Conservation (phyloP, 805 yeast species). For the Kockiozyma suomiensis region DNA sequence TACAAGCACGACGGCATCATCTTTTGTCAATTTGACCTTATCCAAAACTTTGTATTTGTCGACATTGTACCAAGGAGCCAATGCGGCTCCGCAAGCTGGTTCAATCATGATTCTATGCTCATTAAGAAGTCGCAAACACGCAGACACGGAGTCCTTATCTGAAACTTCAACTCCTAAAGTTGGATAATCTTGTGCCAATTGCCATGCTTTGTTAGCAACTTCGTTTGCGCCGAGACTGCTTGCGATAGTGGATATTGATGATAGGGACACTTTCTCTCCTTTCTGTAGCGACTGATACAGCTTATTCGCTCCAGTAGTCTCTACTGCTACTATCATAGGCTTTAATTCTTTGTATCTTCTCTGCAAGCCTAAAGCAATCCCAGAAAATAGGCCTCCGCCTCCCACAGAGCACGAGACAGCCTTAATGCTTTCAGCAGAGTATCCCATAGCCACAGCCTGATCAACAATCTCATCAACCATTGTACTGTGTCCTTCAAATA, state of each 20-base stretch:
- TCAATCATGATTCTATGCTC: constrained; percentile 59
- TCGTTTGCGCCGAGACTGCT: constrained; percentile 64
- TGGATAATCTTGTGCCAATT: constrained; percentile 48
- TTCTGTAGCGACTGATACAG: constrained; percentile 55
- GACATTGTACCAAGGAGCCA: constrained; percentile 48
- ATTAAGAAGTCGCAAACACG: constrained; percentile 54
- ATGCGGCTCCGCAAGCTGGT: constrained; percentile 75
- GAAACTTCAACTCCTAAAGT: constrained; percentile 50
- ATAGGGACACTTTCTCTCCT: constrained; percentile 49
- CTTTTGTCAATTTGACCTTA: neutral
- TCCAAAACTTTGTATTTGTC: neutral
- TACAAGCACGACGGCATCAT: constrained; percentile 19
- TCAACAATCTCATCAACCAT: constrained; percentile 83
- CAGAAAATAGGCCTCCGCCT: constrained; percentile 93
- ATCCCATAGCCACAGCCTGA: constrained; percentile 63
- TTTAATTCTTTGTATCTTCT: constrained; percentile 45
- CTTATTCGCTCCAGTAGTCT: constrained; percentile 66
- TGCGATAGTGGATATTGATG: constrained; percentile 56
- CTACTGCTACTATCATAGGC: constrained; percentile 52
- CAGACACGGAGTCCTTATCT: constrained; percentile 59
- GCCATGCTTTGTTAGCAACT: constrained; percentile 55
- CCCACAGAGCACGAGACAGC: constrained; percentile 93
- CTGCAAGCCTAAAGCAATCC: constrained; percentile 81
- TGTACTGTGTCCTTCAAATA: constrained; percentile 95
- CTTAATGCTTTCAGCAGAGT: constrained; percentile 50